Evolutionary conservation across 164 flowering plant species (phyloP), one percentile per base, ranked within the genome.

Genomic region (Tetrastigma voinierianum): DNA sequence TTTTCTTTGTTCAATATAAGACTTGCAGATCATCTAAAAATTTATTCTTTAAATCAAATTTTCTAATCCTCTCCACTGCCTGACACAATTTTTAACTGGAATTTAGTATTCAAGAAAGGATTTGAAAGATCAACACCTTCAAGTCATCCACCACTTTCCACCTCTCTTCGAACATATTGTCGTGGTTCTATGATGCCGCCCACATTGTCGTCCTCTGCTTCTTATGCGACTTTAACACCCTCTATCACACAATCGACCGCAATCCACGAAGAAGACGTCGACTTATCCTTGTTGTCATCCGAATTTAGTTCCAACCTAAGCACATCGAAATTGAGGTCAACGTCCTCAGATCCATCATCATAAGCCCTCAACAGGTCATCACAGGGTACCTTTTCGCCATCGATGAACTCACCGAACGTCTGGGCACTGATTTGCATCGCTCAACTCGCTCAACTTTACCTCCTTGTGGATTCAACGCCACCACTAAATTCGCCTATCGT

Each of bases 261-360:
- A n/a, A n/a, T n/a, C 11, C 94, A 86, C 12, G 96, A 86, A 16
- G 91, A 85, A 19, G 82, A 89, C 58, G 81, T 89, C 2, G 83
- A 78, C 13, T 58, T 54, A 1, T 72, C 78, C 13, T 61, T 70
- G 44, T 40, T 49, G 15, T 80, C 66, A 14, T 75, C 74, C 9
- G 57, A 48, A 54, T 59, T 74, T 57, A 90, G 79, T 61, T 88
- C 88, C 9, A 91, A 73, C 21, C 84, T 86, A 0, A 91, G 81
- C 3, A 98, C 98, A 16, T 95, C 98, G 54, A 92, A 95, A 72
- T 95, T 98, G 1, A 97, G 82, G 73, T 95, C 98, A 24, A 95
- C 99, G 53, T 95, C 99, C 1, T 98, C 99, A 24, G 99, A 98
- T 0, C 99, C 99, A 49, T 95, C 99, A 58, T 95, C 97, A 65